A percentile compares a stretch with the other conserved stretches of the same genome.
phyloP scores from a whole-genome alignment of 768 basidiomycete species.

The Amanita brunnescens region DNA sequence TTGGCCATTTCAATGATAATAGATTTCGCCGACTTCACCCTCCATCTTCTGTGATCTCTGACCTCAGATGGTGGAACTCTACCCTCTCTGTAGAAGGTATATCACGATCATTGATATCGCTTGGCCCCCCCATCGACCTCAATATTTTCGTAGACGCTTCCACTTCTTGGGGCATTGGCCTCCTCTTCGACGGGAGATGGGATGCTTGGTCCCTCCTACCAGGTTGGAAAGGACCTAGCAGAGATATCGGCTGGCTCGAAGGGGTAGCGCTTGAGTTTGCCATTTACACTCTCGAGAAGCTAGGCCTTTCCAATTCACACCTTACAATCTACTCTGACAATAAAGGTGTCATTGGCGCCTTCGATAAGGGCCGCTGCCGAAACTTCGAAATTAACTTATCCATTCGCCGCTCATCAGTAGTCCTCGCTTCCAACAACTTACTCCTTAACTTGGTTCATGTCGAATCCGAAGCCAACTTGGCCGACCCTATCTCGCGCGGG shows the following conservation, averaged over 20 bases:
- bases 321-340: conserved; percentile 27
- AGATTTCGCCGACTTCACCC: conserved; percentile 10
- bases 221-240: conserved; percentile 10
- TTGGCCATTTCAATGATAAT: conserved; percentile 14
- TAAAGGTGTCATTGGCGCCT: conserved; percentile 25
- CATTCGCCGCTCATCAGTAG: conserved; percentile 8
- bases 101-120: conserved; percentile 9
- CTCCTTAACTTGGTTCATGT: conserved; percentile 16
- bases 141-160: conserved; percentile 20
- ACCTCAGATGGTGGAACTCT: conserved; percentile 23
- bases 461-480: conserved; percentile 19
- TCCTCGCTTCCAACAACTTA: conserved; percentile 14
- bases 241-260: conserved; percentile 21
- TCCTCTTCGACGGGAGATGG: conserved; percentile 13
- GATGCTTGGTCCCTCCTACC: conserved; percentile 13
- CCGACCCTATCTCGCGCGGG: conserved; percentile 22
- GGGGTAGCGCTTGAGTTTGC: conserved; percentile 17
- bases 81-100: neutral
- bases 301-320: conserved; percentile 8
- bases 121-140: conserved; percentile 11
- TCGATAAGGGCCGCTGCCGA: conserved; percentile 16
- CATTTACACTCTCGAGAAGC: conserved; percentile 10
- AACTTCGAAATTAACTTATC: conserved; percentile 21
- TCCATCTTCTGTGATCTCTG: conserved; percentile 12
- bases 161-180: conserved; percentile 11